A percentile compares a stretch with the other conserved stretches of the same genome.
Evolutionary conservation across 2,329 filamentous ascomycete genomes (phyloP).

Genomic region (Colletotrichum echinochloae): DNA sequence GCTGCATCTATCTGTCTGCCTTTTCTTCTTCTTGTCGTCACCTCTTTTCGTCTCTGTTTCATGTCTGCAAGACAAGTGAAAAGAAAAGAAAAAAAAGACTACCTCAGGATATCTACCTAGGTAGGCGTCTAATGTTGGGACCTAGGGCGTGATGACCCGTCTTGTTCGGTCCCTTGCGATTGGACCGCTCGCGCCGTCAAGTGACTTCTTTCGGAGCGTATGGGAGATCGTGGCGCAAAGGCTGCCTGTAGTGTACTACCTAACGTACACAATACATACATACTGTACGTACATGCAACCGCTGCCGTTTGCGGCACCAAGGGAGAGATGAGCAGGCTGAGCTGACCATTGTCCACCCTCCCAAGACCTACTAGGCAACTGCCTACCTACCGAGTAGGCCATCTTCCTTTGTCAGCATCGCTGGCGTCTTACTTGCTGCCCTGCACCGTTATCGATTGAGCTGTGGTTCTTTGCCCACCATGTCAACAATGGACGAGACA

Average conservation of each 20-base stretch:
- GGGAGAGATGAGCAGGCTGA: neutral
- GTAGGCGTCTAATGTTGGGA: too few species aligned
- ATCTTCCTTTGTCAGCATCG: neutral
- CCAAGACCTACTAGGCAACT: too few species aligned
- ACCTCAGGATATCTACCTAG: too few species aligned
- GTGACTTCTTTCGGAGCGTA: neutral
- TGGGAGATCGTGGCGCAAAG: neutral
- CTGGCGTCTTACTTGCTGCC: slow-evolving; percentile 1
- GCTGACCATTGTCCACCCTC: neutral
- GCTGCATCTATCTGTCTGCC: neutral
- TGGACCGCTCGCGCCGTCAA: neutral
- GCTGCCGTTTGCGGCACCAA: neutral
- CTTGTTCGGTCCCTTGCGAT: neutral
- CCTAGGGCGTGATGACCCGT: neutral
- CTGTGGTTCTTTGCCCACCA: neutral
- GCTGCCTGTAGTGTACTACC: neutral
- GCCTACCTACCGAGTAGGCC: too few species aligned
- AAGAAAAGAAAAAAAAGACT: neutral
- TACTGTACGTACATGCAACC: neutral
- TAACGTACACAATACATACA: too few species aligned
- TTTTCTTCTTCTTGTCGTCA: neutral
- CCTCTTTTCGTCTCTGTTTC: neutral
- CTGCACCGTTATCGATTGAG: neutral
- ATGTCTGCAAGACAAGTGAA: neutral
- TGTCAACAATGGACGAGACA: neutral